Conservation (phyloP, 495 filamentous ascomycete genomes). For the Aspergillus sclerotiicarbonarius region DNA sequence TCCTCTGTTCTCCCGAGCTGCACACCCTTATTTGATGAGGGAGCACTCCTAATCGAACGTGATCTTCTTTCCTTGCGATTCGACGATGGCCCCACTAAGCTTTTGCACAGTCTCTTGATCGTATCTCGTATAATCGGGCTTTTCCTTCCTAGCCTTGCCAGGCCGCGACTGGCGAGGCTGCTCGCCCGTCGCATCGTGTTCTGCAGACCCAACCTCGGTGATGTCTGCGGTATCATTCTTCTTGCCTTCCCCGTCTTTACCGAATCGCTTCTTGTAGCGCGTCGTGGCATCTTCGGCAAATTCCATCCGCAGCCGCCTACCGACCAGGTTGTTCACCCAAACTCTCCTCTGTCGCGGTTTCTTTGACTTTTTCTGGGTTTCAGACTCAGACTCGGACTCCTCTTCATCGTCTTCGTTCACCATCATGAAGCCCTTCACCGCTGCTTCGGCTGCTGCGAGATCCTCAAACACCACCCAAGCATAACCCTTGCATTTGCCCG, state of each 20-base stretch:
- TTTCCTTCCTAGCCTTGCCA: constrained; percentile 25
- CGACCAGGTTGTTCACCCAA: constrained; percentile 77
- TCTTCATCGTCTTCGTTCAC: constrained; percentile 60
- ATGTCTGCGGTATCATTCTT: constrained; percentile 29
- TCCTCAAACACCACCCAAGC: constrained; percentile 90
- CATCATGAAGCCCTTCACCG: constrained; percentile 77
- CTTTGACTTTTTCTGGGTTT: constrained; percentile 41
- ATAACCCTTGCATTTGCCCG: constrained; percentile 96
- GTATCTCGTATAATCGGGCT: constrained; percentile 39
- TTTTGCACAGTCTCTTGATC: constrained; percentile 48
- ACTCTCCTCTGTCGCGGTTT: constrained; percentile 67
- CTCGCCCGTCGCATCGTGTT: constrained; percentile 22
- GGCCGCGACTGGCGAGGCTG: constrained; percentile 20
- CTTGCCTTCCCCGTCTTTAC: constrained; percentile 58
- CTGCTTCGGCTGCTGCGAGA: constrained; percentile 67
- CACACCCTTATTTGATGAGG: not conserved
- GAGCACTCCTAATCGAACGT: constrained; percentile 61
- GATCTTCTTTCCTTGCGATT: constrained; percentile 76
- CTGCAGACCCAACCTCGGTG: constrained; percentile 21
- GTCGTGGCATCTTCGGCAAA: constrained; percentile 85
- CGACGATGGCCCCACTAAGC: constrained; percentile 74
- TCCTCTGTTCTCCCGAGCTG: not conserved
- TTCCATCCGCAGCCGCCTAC: constrained; percentile 81
- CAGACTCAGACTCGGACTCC: constrained; percentile 35
- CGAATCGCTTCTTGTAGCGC: constrained; percentile 90